Conservation (phyloP, 73 alveolate genomes). For the Tetrahymena elliotti region DNA sequence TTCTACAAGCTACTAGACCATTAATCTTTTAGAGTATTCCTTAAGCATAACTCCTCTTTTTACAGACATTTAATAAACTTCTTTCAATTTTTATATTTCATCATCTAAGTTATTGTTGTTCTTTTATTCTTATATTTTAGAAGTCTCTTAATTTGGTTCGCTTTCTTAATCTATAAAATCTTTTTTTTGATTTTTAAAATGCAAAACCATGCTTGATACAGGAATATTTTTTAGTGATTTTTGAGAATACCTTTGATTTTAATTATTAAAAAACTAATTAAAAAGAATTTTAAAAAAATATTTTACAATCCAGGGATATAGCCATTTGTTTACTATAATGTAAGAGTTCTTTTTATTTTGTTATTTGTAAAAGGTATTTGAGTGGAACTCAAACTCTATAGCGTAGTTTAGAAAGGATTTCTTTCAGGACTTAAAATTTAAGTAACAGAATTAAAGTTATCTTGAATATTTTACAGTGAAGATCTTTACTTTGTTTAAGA, state of each 20-base stretch:
- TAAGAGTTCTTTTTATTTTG: neutral
- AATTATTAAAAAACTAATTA: neutral
- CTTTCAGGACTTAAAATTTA: neutral
- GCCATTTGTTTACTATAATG: neutral
- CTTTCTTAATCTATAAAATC: neutral
- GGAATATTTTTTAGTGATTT: neutral
- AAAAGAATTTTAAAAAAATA: neutral
- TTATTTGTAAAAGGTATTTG: neutral
- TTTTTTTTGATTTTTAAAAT: neutral
- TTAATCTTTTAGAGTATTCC: neutral
- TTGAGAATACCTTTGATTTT: neutral
- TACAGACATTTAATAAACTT: neutral
- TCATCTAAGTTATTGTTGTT: neutral
- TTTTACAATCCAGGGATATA: neutral
- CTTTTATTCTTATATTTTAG: neutral
- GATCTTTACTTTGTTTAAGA: neutral
- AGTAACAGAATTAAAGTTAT: neutral
- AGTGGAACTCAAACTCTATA: neutral
- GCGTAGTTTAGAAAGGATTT: neutral
- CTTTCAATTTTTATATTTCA: neutral
- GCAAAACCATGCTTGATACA: neutral
- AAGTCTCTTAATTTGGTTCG: neutral
- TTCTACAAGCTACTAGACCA: neutral
- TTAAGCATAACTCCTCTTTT: neutral
- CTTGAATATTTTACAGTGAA: neutral